These are phyloP conservation scores for Aegilops umbellulata DNA, from an alignment of 176 grass and related monocot species.

Conservation along the genomic window DNA sequence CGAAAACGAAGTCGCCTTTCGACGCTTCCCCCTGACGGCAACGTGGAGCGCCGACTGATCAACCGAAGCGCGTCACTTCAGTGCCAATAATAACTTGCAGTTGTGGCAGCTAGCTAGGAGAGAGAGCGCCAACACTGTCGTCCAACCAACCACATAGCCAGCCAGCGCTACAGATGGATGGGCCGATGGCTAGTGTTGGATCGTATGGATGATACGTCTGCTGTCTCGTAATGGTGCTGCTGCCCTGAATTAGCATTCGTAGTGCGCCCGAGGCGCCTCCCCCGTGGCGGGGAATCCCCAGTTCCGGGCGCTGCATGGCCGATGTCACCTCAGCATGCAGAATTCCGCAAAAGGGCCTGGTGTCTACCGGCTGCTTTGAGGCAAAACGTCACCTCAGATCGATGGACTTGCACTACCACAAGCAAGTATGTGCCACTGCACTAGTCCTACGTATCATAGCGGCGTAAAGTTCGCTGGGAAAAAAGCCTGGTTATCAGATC, in stretches of 20 bases:
- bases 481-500: background rate
- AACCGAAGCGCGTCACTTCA: conserved; percentile 25
- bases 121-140: no score
- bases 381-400: background rate
- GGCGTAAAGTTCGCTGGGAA: background rate
- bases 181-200: background rate
- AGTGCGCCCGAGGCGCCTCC: background rate
- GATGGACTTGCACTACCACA: no score
- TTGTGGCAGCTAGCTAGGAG: background rate
- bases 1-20: background rate
- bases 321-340: conserved; percentile 43
- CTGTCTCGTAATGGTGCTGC: background rate
- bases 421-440: no score
- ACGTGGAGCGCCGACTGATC: background rate
- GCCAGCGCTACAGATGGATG: background rate
- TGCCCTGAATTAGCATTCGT: background rate
- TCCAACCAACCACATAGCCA: background rate
- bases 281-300: conserved; percentile 18
- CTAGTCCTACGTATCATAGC: background rate
- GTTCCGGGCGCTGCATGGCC: conserved; percentile 42
- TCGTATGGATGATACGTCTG: conserved; percentile 11
- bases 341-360: background rate
- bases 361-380: conserved; percentile 25
- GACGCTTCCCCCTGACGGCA: conserved; percentile 4
- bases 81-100: background rate